Evolutionary conservation across 2,329 filamentous ascomycete genomes (phyloP), one percentile per base, ranked within the genome.

Genomic region (Hypoxylon sp.): DNA sequence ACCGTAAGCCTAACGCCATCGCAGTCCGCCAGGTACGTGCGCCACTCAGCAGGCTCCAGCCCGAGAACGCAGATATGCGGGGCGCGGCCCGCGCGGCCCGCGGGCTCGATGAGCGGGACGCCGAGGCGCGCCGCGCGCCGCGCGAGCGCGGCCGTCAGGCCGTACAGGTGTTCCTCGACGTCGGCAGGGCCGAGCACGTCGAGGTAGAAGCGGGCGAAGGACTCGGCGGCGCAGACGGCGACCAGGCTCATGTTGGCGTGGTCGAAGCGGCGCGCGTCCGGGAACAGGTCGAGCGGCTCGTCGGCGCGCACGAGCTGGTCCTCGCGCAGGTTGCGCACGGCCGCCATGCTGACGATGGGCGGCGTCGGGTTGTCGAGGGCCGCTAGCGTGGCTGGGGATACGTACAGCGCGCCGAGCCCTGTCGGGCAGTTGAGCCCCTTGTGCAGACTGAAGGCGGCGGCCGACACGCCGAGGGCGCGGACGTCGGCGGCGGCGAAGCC

Each of bases 351-450:
- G 1, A 72, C 69, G 2, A 73, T 65, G 0, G 72, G 68, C 1
- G 71, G 72, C 2, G 48, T 55, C 9, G 67, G 66, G 21, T 70
- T 53, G 6, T 9, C 53, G 2, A 67, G 20, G 15, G 58, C 49
- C 1, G 33, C 11, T n/a, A 73, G 50, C 17, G 69, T 52, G 0
- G 42, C 48, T 0, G 67, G 62, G 1, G 72, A 62, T 1, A 74
- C 55, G 38, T 74, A 73, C 11, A 74, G 50, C 1, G 54, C 68
- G 1, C 67, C 71, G 9, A 74, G 48, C 0, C 73, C 73, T 0
- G 65, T 68, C 0, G 72, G 73, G 24, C 67, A 72, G 49, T 66
- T 67, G 13, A 75, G 66, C 0, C 69, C 72, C 65, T 75, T 75
- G 63, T 74, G 72, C 10, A 72, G 46, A 3, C 66, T 67, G 35